Conservation (phyloP, 306 rosid species). For the Begonia masoniana region DNA sequence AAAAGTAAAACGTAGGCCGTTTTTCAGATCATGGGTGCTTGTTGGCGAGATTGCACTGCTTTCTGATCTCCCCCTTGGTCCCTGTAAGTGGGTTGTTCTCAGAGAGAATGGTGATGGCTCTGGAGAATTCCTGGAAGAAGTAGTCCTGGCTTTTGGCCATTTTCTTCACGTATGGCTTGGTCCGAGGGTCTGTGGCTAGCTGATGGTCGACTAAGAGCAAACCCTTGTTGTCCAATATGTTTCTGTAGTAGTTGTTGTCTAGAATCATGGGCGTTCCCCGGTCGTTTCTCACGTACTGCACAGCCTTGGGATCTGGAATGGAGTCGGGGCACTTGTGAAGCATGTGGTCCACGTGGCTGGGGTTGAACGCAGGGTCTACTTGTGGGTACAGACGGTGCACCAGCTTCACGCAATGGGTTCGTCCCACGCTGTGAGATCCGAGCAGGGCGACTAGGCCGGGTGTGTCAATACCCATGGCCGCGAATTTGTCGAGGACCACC, state of each 20-base stretch:
- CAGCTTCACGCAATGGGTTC: constrained; percentile 92
- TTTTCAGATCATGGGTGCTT: constrained; percentile 18
- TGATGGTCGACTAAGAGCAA: constrained; percentile 72
- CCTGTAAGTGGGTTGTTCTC: constrained; percentile 98
- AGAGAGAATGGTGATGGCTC: constrained; percentile 68
- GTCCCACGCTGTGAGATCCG: constrained; percentile 91
- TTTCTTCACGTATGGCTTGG: constrained; percentile 85
- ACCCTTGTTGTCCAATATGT: constrained; percentile 92
- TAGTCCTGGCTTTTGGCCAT: constrained; percentile 94
- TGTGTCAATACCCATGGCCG: constrained; percentile 71
- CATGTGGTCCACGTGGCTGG: constrained; percentile 76
- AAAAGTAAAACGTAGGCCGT: no score
- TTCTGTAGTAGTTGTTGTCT: constrained; percentile 92
- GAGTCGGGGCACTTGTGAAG: constrained; percentile 87
- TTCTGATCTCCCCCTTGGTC: constrained; percentile 75
- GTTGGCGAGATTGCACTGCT: constrained; percentile 82
- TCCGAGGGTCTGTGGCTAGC: constrained; percentile 72
- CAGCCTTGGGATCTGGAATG: constrained; percentile 93
- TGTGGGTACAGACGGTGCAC: constrained; percentile 97
- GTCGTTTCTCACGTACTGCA: constrained; percentile 89
- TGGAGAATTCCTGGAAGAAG: constrained; percentile 74
- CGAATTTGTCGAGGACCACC: constrained; percentile 73
- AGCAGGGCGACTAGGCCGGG: constrained; percentile 87
- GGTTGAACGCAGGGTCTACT: constrained; percentile 67
- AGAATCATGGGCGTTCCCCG: constrained; percentile 91